Conservation (phyloP, 768 basidiomycete genomes). For the Phaeotremella skinneri region DNA sequence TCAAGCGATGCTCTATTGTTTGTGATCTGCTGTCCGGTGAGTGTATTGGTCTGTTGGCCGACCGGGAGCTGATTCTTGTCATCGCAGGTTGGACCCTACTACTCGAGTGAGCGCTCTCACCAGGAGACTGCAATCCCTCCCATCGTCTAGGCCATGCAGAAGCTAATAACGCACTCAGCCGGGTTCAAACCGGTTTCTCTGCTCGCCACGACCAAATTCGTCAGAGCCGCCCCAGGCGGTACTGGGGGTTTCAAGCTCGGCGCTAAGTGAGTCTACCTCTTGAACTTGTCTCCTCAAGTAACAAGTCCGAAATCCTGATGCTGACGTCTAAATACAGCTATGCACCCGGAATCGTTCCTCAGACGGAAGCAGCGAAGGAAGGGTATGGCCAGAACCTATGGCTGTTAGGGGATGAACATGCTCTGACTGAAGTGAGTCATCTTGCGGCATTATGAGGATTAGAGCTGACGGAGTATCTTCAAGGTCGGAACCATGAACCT, state of each 20-base stretch:
- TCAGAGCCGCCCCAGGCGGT: constrained; percentile 84
- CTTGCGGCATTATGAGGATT: constrained; percentile 21
- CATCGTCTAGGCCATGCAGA: neutral
- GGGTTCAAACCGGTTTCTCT: constrained; percentile 91
- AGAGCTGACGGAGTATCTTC: constrained; percentile 33
- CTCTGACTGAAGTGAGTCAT: constrained; percentile 56
- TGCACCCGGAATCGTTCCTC: constrained; percentile 78
- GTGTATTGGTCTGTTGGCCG: constrained; percentile 1
- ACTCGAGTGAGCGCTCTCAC: constrained; percentile 52
- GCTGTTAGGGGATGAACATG: constrained; percentile 65
- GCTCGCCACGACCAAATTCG: constrained; percentile 76
- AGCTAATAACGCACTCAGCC: constrained; percentile 33
- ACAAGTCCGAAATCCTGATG: neutral
- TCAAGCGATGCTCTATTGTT: constrained; percentile 80
- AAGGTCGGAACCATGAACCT: constrained; percentile 79
- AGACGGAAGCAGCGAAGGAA: constrained; percentile 62
- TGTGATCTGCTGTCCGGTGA: constrained; percentile 63
- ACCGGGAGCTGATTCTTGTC: neutral
- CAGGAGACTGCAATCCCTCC: neutral
- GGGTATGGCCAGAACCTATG: constrained; percentile 79
- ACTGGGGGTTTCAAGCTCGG: constrained; percentile 84
- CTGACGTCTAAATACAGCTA: constrained; percentile 55
- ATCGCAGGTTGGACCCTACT: constrained; percentile 71
- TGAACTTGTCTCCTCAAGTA: neutral
- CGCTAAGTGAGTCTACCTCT: constrained; percentile 47